Percentiles rank a stretch among this genome's conserved stretches.
Conservation (phyloP, 148 eudicot genomes). For the Camellia granthamiana region DNA sequence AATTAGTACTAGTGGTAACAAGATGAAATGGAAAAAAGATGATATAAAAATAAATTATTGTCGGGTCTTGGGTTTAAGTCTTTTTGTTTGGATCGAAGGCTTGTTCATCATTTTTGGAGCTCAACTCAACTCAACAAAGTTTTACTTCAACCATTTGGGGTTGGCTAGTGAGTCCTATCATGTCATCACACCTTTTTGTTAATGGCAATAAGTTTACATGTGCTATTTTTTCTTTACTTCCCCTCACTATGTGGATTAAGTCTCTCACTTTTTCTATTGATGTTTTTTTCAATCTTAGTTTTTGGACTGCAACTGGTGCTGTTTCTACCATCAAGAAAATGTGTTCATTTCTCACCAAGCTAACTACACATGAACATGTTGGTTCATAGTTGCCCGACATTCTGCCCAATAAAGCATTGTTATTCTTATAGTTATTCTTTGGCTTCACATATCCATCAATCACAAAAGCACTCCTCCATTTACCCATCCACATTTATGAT, state of each 20-base stretch:
- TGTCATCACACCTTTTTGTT: not conserved
- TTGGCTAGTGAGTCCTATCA: not conserved
- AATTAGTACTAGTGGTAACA: too few relatives aligned
- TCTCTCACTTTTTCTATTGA: not conserved
- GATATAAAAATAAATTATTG: too few relatives aligned
- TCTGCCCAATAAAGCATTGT: not conserved
- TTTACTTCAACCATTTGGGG: not conserved
- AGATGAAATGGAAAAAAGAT: too few relatives aligned
- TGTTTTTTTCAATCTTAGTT: not conserved
- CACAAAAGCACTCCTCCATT: not conserved
- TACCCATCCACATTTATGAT: not conserved
- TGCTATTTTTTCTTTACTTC: not conserved
- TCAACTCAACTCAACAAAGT: not conserved
- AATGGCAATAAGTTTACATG: not conserved
- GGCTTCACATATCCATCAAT: not conserved
- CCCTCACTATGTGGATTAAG: not conserved
- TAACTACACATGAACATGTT: not conserved
- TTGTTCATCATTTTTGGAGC: not conserved
- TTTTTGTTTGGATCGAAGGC: too few relatives aligned
- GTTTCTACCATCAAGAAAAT: not conserved
- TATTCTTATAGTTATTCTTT: not conserved
- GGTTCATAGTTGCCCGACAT: not conserved
- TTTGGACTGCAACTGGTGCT: not conserved
- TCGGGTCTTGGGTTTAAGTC: too few relatives aligned
- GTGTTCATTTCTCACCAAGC: not conserved